Percentiles rank a stretch among this genome's conserved stretches.
These are phyloP conservation scores for Pseudomonodictys pantanalensis DNA, from an alignment of 495 filamentous ascomycete genomes.

Conservation along the genomic window DNA sequence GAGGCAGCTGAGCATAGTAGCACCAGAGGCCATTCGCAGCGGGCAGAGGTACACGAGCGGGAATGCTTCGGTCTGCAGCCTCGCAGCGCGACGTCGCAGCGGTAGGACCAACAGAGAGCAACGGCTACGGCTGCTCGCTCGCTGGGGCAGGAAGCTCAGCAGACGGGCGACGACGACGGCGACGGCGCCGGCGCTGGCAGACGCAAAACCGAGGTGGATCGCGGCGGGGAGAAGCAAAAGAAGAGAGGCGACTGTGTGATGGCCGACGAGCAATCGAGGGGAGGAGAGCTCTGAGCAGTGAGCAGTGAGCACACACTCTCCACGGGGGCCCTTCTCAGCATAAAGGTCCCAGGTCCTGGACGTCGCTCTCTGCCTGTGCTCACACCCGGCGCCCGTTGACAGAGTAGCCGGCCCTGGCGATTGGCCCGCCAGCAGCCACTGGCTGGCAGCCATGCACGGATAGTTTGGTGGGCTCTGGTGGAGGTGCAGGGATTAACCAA, in stretches of 20 bases:
- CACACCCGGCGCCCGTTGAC: background rate
- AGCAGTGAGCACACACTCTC: background rate
- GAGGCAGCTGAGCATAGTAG: slow-evolving; percentile 18
- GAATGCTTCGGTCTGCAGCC: slow-evolving; percentile 1
- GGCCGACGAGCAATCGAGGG: background rate
- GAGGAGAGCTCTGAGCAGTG: background rate
- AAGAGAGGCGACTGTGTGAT: background rate
- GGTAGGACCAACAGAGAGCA: background rate
- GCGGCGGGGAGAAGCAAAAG: background rate
- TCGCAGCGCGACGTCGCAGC: background rate
- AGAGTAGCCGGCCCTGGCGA: background rate
- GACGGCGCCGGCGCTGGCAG: background rate
- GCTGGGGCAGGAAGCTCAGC: background rate
- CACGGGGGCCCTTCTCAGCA: background rate
- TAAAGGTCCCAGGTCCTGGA: slow-evolving; percentile 5
- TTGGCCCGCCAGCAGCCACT: too few relatives aligned
- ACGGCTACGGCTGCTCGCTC: background rate
- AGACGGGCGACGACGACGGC: background rate
- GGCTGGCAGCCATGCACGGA: background rate
- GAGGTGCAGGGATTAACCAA: background rate
- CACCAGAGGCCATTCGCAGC: slow-evolving; percentile 19
- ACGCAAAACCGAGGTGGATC: background rate
- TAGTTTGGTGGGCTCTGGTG: background rate
- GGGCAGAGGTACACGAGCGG: background rate
- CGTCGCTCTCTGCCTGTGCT: background rate